Evolutionary conservation across 2,329 filamentous ascomycete genomes (phyloP), one percentile per base, ranked within the genome.

Genomic region (Ustulina deusta): DNA sequence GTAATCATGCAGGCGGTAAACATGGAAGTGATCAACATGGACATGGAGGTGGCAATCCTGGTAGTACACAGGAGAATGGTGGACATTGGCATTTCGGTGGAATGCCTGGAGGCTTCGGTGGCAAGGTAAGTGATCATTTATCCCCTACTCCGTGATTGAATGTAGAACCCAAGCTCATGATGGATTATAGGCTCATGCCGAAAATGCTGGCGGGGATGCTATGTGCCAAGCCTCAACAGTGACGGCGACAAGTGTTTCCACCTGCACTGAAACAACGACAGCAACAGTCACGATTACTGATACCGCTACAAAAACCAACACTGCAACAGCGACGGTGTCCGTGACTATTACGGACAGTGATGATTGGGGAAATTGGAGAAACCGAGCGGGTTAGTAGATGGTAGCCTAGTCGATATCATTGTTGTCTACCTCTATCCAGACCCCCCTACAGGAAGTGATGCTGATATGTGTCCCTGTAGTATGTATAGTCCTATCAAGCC

Each of bases 381-480:
- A 59, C 49, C 49, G 52, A 58, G 51, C 32, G 58, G 66, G 68
- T 70, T 59, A 70, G 68, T 70, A 63, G 52, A 60, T 65, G 42
- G 13, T 58, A 59, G 52, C 29, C 42, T 60, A 56, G 6, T 42
- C 27, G n/a, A 65, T 61, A 46, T 54, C 34, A 55, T 15, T 63
- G n/a, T 54, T 58, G 46, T 55, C 48, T 29, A 32, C 46, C 55
- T 62, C 27, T 52, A 49, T 62, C 44, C 55, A 40, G 38, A 46
- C 20, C 17, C 27, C 29, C 13, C 62, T 48, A 32, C 7, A 36
- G 29, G 32, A 61, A 49, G 36, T 44, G 52, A 65, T 68, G 36
- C 68, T 70, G 54, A 70, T 65, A 49, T 38, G 36, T 68, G 49
- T 55, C 49, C 15, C 22, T 59, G 55, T 63, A 70, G 68, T 70